These are phyloP conservation scores for Cordyceps militaris DNA, from an alignment of 2,329 filamentous ascomycete species.

Conservation along the genomic window DNA sequence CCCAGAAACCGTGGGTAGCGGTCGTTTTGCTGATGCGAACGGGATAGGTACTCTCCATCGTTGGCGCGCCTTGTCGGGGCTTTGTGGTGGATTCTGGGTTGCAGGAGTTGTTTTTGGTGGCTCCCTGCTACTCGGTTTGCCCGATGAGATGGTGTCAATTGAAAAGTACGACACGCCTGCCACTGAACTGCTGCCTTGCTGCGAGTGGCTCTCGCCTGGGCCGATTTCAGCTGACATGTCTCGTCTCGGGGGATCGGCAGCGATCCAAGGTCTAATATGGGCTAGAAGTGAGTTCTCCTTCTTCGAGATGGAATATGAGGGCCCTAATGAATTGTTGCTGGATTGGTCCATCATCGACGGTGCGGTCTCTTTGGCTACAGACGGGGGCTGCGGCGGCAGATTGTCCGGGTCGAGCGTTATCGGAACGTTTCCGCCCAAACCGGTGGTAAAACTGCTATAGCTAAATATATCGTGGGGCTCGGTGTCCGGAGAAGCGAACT, in stretches of 20 bases:
- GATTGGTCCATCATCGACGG: constrained; percentile 6
- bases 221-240: not conserved
- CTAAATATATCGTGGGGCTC: not conserved
- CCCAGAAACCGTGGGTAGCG: constrained; percentile 21
- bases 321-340: constrained; percentile 7
- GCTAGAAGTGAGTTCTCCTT: constrained; percentile 1
- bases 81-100: not conserved
- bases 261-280: constrained; percentile 3
- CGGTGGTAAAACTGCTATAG: constrained; percentile 4
- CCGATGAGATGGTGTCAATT: not conserved
- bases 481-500: constrained; percentile 21
- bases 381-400: not conserved
- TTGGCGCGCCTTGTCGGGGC: constrained; percentile 21
- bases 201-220: constrained; percentile 7
- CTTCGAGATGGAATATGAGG: not conserved
- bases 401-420: not conserved
- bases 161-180: constrained; percentile 2
- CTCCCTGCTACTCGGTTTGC: not conserved
- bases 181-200: not conserved
- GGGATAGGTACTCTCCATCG: constrained; percentile 25
- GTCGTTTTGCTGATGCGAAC: constrained; percentile 21
- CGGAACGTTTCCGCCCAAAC: not conserved
- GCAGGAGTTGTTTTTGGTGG: not conserved
- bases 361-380: not conserved
- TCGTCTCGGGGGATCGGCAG: not conserved